Base-by-base conservation (phyloP, 345 rosid genomes). In the Mercurialis annua region DNA sequence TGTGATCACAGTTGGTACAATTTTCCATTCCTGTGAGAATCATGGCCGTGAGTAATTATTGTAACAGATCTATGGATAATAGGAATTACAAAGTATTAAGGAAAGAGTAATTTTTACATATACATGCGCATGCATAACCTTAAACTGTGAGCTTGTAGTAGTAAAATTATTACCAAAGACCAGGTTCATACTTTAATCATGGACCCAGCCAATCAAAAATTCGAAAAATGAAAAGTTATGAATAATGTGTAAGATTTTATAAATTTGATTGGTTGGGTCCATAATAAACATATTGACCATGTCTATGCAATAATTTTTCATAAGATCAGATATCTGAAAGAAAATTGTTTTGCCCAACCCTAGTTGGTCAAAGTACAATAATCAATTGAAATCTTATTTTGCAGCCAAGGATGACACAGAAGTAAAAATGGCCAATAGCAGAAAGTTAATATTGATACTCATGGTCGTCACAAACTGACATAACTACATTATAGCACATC, bases 1-100 rank as follows among this genome's bases (percentile, higher is more conserved):
- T 61, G 98, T 90, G 74, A 79, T 10, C 69, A 93, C 59, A 0
- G 96, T 93, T 21, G 94, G 90, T 67, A 90, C 96, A 29, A 93
- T 75, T 71, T 81, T 87, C 98, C 98, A 88, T 73, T 89, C 96
- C 97, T 93, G 92, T 24, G 53, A 31, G 49, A 36, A 62, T 47
- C 14, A 47, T 65, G 46, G 26, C 60, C 48, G 0, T n/a, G 6
- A 33, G 26, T 42, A 65, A 1, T 18, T 31, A n/a, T 38, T 58
- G 0, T 2, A 20, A 53, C 40, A 48, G 2, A 4, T 24, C 43
- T 4, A 65, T 36, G 29, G 29, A 72, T 6, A 18, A 38, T 21
- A 30, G 24, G 49, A 20, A 24, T 0, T n/a, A 46, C 18, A 15
- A 2, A 54, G 38, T 29, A 24, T 26, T 55, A 16, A 20, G 18